Evolutionary conservation across 257 asterid species (phyloP).

Genomic region (Rehmannia glutinosa): DNA sequence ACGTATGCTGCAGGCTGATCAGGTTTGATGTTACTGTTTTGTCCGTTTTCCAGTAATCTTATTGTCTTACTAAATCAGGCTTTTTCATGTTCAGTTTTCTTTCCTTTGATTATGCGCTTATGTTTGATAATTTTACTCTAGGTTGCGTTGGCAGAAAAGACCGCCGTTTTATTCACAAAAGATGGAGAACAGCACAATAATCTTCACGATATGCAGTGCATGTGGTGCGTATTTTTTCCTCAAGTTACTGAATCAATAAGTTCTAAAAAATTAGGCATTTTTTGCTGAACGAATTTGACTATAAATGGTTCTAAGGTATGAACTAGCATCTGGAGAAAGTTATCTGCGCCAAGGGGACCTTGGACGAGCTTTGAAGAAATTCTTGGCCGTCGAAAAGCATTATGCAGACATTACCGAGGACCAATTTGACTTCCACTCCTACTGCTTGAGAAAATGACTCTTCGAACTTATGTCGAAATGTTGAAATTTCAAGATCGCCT

Average conservation of each 20-base stretch:
- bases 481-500: conserved; percentile 90
- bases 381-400: conserved; percentile 96
- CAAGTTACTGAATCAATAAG: neutral
- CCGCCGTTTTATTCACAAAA: conserved; percentile 91
- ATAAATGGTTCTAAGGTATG: conserved; percentile 58
- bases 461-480: conserved; percentile 89
- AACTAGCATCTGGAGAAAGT: conserved; percentile 94
- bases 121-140: conserved; percentile 26
- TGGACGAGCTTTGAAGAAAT: conserved; percentile 96
- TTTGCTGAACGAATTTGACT: conserved; percentile 11
- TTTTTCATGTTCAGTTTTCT: neutral
- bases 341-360: conserved; percentile 91
- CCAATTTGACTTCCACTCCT: conserved; percentile 96
- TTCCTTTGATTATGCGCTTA: conserved; percentile 8
- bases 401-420: conserved; percentile 93
- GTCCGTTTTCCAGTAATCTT: neutral
- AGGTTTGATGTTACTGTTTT: conserved; percentile 39
- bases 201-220: conserved; percentile 99
- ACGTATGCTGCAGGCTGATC: conserved; percentile 99
- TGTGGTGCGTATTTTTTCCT: conserved; percentile 63
- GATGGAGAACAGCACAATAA: conserved; percentile 98
- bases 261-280: neutral
- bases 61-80: neutral
- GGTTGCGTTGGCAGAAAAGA: conserved; percentile 92
- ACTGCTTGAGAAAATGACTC: conserved; percentile 97